These are phyloP conservation scores for Diphasiastrum complanatum DNA, from an alignment of 83 land plant genomes.

Conservation along the genomic window DNA sequence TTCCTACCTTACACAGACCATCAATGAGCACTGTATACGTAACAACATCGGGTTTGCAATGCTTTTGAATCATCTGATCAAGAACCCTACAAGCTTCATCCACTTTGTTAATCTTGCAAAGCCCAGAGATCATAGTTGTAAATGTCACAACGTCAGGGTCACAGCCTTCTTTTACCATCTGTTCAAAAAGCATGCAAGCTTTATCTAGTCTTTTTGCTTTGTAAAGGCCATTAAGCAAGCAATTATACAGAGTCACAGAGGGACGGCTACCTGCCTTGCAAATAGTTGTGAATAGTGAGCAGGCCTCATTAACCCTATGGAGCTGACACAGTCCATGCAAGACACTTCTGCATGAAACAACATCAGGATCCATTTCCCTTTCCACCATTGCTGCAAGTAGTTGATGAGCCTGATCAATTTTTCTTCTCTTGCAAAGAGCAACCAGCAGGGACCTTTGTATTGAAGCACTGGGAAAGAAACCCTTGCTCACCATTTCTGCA, in stretches of 20 bases:
- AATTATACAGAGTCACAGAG: constrained; percentile 56
- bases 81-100: too few species aligned
- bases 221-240: constrained; percentile 47
- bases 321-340: constrained; percentile 48
- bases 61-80: too few species aligned
- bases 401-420: constrained; percentile 38
- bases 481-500: constrained; percentile 24
- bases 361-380: constrained; percentile 37
- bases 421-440: constrained; percentile 50
- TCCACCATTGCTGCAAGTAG: constrained; percentile 37
- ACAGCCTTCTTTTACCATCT: constrained; percentile 34
- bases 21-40: too few species aligned
- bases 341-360: constrained; percentile 49
- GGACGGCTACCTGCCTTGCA: constrained; percentile 35
- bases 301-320: constrained; percentile 37
- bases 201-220: constrained; percentile 28
- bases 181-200: constrained; percentile 33
- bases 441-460: constrained; percentile 51
- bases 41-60: too few species aligned
- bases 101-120: too few species aligned
- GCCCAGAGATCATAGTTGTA: too few species aligned
- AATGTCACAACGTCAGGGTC: constrained; percentile 51
- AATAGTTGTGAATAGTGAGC: constrained; percentile 41
- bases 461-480: constrained; percentile 36
- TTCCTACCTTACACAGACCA: too few species aligned